A percentile compares a stretch with the other conserved stretches of the same genome.
These are phyloP conservation scores for Metschnikowia anglica DNA, from an alignment of 805 yeast species.

Conservation along the genomic window DNA sequence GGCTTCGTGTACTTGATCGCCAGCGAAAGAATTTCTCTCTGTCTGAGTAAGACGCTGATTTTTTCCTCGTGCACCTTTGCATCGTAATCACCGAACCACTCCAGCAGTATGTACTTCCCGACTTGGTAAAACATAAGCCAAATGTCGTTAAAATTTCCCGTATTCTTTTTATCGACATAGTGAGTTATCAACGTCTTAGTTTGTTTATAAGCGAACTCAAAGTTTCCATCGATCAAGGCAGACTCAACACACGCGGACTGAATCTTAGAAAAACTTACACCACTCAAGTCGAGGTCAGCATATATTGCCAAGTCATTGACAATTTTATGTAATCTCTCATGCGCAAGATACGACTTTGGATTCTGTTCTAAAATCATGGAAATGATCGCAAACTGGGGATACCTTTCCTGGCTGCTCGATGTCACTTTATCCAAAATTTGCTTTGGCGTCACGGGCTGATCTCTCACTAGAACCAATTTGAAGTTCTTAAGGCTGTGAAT, in stretches of 20 bases:
- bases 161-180: slow-evolving; percentile 13
- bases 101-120: slow-evolving; percentile 48
- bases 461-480: slow-evolving; percentile 23
- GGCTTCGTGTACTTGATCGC: slow-evolving; percentile 41
- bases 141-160: slow-evolving; percentile 28
- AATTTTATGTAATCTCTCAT: slow-evolving; percentile 41
- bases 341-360: slow-evolving; percentile 47
- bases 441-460: slow-evolving; percentile 19
- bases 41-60: slow-evolving; percentile 39
- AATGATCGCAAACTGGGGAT: slow-evolving; percentile 28
- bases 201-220: slow-evolving; percentile 52
- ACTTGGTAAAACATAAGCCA: slow-evolving; percentile 81
- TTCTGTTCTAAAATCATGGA: slow-evolving; percentile 53
- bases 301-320: slow-evolving; percentile 43
- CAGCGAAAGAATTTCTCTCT: slow-evolving; percentile 53
- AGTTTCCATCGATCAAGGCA: slow-evolving; percentile 62
- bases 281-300: slow-evolving; percentile 25
- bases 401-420: slow-evolving; percentile 10
- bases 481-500: slow-evolving; percentile 37
- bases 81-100: slow-evolving; percentile 22
- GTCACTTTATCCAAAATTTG: slow-evolving; percentile 18
- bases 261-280: slow-evolving; percentile 31
- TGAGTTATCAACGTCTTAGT: slow-evolving; percentile 39
- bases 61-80: slow-evolving; percentile 16
- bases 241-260: slow-evolving; percentile 61